Conservation (phyloP, 495 filamentous ascomycete species). For the Penicillium antarcticum region DNA sequence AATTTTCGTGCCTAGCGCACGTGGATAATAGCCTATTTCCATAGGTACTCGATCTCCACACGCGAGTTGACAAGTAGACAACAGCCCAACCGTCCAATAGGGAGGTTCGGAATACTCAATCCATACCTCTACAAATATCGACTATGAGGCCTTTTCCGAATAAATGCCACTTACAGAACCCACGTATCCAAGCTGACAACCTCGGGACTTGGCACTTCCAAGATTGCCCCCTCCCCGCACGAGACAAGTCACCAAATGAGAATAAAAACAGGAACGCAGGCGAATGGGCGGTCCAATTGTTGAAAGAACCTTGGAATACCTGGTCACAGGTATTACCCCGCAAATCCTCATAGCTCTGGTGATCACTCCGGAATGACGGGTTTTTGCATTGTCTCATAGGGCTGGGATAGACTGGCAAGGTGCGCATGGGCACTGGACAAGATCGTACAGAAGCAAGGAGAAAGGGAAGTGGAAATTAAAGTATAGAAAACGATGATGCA, state of each 20-base stretch:
- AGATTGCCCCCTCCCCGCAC: background rate
- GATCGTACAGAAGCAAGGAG: no score
- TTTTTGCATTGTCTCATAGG: background rate
- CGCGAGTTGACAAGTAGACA: background rate
- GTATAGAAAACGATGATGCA: conserved; percentile 18
- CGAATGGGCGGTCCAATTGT: background rate
- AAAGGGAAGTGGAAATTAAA: background rate
- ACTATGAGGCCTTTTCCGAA: no score
- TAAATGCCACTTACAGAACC: no score
- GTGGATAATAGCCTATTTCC: background rate
- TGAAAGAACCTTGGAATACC: background rate
- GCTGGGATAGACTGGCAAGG: background rate
- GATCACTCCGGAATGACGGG: background rate
- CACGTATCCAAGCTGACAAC: background rate
- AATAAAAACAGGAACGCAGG: no score
- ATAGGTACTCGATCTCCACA: background rate
- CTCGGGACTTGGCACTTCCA: background rate
- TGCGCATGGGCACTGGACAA: background rate
- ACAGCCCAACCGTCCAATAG: no score
- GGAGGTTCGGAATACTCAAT: background rate
- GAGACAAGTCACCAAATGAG: background rate
- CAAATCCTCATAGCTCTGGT: background rate
- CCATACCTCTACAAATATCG: background rate
- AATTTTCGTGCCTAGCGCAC: background rate
- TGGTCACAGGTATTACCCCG: conserved; percentile 1